Evolutionary conservation across 2,329 filamentous ascomycete species (phyloP), one percentile per base, ranked within the genome.

Genomic region (Beauveria varroae): DNA sequence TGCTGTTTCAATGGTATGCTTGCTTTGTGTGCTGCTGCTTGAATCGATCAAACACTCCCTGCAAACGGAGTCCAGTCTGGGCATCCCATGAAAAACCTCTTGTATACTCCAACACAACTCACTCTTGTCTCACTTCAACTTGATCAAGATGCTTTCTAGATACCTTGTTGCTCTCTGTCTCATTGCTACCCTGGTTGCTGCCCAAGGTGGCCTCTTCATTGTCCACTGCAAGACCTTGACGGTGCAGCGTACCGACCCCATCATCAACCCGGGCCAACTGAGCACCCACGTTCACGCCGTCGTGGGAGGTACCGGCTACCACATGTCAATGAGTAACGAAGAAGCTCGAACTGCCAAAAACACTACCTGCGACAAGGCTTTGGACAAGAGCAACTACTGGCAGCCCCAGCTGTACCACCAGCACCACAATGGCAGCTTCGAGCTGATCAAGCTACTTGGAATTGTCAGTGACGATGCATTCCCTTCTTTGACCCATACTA

Each of bases 301-400:
- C 62, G 80, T 83, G 69, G 86, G 86, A 10, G 86, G 85, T 20
- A 84, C 82, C 64, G 83, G 77, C 7, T 88, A 88, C 69, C 75
- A 78, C 46, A 78, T 82, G 63, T 73, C 71, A 30, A 81, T 84
- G 77, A 75, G 73, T 61, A 86, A 81, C 66, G 74, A 77, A 7
- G 73, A 78, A 34, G 81, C 82, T 16, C 74, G 77, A 59, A 70
- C 70, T 24, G 81, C 83, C 1, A 79, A 79, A 7, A 89, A 87
- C 71, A 86, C 86, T 1, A 86, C 86, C 5, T 89, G 87, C 71
- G 78, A 79, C 40, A 85, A 86, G 58, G 76, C 78, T 30, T 74
- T 83, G 64, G 86, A 89, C 70, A 74, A 82, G 62, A 87, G 82
- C 60, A 87, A 84, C 67, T 90, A 90, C 73, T 90, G 87, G 87